A percentile compares a stretch with the other conserved stretches of the same genome.
Evolutionary conservation across 2,329 filamentous ascomycete species (phyloP).

Genomic region (Colletotrichum sidae): DNA sequence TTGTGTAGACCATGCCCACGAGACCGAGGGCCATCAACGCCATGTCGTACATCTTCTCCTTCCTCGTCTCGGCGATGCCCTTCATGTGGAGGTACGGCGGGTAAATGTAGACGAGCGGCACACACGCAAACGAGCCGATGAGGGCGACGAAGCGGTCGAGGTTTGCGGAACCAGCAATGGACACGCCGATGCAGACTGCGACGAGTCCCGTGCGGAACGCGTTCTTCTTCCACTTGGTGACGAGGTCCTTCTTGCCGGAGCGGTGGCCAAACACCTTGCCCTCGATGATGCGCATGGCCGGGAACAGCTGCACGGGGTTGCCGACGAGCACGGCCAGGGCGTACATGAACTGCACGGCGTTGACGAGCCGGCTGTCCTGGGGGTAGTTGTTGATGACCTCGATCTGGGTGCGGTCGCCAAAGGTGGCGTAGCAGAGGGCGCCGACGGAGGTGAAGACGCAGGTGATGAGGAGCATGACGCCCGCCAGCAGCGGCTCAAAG

Average conservation of each 20-base stretch:
- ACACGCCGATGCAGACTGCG: constrained; percentile 68
- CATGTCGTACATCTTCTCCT: constrained; percentile 69
- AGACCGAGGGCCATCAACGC: constrained; percentile 71
- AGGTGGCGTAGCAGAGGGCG: constrained; percentile 79
- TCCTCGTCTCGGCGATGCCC: constrained; percentile 69
- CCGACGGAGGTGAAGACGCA: constrained; percentile 79
- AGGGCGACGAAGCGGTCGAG: constrained; percentile 94
- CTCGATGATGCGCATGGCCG: constrained; percentile 78
- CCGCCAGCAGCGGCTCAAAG: constrained; percentile 73
- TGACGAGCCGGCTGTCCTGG: constrained; percentile 77
- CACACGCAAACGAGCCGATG: constrained; percentile 97
- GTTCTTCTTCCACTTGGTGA: constrained; percentile 84
- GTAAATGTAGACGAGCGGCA: constrained; percentile 92
- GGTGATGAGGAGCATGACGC: constrained; percentile 80
- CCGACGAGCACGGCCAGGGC: constrained; percentile 79
- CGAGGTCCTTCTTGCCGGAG: constrained; percentile 73
- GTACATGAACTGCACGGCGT: constrained; percentile 81
- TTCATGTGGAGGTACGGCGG: constrained; percentile 78
- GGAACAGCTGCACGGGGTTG: constrained; percentile 80
- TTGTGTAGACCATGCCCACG: constrained; percentile 79
- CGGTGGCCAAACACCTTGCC: constrained; percentile 73
- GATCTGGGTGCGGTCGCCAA: constrained; percentile 75
- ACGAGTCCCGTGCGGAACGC: constrained; percentile 69
- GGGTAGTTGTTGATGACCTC: constrained; percentile 84
- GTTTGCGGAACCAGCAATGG: constrained; percentile 74